Percentiles rank a stretch among this genome's conserved stretches.
Conservation (phyloP, 2,329 filamentous ascomycete species). For the Berkeleyomyces basicola region DNA sequence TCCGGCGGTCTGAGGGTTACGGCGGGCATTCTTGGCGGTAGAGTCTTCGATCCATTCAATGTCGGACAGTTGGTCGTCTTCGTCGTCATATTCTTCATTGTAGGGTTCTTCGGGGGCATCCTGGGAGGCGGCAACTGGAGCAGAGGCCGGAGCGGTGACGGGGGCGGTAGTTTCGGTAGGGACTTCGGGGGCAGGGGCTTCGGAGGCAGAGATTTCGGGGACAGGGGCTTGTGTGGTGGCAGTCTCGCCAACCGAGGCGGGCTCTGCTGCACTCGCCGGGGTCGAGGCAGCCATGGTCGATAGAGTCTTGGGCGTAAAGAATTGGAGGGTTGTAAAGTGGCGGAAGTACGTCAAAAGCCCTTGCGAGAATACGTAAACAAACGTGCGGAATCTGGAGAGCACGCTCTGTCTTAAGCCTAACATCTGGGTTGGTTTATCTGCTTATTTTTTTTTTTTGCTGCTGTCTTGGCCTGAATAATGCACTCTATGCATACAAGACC, state of each 20-base stretch:
- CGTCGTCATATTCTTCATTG: slow-evolving; percentile 47
- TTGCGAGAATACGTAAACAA: slow-evolving; percentile 5
- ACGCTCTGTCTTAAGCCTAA: slow-evolving; percentile 1
- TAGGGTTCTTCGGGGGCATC: slow-evolving; percentile 22
- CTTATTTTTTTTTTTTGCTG: background rate
- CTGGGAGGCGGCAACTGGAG: slow-evolving; percentile 12
- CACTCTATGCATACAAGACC: background rate
- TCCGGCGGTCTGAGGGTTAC: slow-evolving; percentile 12
- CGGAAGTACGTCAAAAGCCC: slow-evolving; percentile 1
- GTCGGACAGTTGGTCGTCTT: slow-evolving; percentile 31
- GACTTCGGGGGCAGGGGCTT: background rate
- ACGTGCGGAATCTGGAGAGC: slow-evolving; percentile 1
- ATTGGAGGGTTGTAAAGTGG: slow-evolving; percentile 3
- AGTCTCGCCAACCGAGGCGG: background rate
- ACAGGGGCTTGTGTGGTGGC: slow-evolving; percentile 14
- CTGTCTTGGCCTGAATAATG: background rate
- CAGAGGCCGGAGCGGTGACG: background rate
- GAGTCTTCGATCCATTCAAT: slow-evolving; percentile 15
- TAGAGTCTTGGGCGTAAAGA: slow-evolving; percentile 20
- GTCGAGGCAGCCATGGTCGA: slow-evolving; percentile 16
- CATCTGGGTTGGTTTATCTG: slow-evolving; percentile 22
- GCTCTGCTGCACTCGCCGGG: background rate
- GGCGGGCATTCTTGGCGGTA: slow-evolving; percentile 1
- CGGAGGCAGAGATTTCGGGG: slow-evolving; percentile 16
- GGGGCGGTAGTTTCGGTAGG: background rate